These are phyloP conservation scores for Fraxinus nigra DNA, from an alignment of 305 asterid species.

Conservation along the genomic window DNA sequence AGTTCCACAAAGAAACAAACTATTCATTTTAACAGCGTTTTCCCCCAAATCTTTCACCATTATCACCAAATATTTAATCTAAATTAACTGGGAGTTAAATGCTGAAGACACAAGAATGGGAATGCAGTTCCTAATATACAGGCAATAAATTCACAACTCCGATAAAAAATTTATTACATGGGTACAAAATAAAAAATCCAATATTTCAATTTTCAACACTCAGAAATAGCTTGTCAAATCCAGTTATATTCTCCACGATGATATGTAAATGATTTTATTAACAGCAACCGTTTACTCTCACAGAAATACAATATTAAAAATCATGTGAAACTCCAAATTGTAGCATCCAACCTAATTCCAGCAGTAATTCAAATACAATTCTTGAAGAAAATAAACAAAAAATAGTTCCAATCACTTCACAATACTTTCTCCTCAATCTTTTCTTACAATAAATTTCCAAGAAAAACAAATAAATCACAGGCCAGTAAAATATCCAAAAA, in stretches of 20 bases:
- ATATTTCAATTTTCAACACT: not conserved
- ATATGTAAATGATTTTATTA: not conserved
- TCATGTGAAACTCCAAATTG: not conserved
- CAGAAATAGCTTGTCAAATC: not conserved
- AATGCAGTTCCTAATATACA: not conserved
- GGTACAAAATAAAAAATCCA: not conserved
- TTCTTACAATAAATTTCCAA: not conserved
- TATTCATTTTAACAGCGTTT: not conserved
- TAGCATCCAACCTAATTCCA: not conserved
- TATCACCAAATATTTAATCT: not conserved
- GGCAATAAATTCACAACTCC: not conserved
- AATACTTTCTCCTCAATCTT: not conserved
- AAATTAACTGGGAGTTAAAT: not conserved
- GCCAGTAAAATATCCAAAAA: not conserved
- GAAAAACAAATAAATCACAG: not conserved
- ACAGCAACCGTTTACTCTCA: not conserved
- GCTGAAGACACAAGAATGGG: not conserved
- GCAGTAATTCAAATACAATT: constrained; percentile 6
- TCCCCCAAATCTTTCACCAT: not conserved
- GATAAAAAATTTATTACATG: not conserved
- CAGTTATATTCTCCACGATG: not conserved
- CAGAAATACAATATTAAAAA: not conserved
- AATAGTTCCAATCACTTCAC: not conserved
- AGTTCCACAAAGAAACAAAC: not conserved
- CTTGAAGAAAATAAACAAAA: constrained; percentile 1